Evolutionary conservation across 2,329 filamentous ascomycete genomes (phyloP).

Genomic region (Dothideomycetes sp.): DNA sequence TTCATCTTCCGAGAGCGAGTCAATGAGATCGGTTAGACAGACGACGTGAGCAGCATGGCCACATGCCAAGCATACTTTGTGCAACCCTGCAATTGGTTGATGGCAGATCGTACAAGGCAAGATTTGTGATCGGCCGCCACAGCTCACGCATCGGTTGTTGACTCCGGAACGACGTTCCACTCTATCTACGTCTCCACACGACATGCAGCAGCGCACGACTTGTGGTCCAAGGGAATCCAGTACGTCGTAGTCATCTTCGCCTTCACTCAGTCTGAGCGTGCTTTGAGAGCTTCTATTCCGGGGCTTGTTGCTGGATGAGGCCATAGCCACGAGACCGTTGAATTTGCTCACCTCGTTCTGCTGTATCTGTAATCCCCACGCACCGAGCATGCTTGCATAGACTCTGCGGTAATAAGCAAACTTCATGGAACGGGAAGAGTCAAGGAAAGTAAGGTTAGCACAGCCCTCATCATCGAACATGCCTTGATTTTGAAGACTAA

Average conservation of each 20-base stretch:
- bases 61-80: slow-evolving; percentile 16
- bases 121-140: slow-evolving; percentile 1
- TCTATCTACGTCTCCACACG: slow-evolving; percentile 8
- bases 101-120: slow-evolving; percentile 15
- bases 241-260: background rate
- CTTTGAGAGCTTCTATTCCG: slow-evolving; percentile 11
- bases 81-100: slow-evolving; percentile 14
- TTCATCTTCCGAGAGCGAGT: slow-evolving; percentile 5
- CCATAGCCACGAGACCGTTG: slow-evolving; percentile 31
- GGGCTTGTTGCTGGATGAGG: slow-evolving; percentile 21
- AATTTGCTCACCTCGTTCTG: slow-evolving; percentile 52
- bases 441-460: slow-evolving; percentile 40
- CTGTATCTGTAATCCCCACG: slow-evolving; percentile 48
- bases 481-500: slow-evolving; percentile 48
- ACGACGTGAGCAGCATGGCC: slow-evolving; percentile 15
- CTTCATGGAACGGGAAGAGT: slow-evolving; percentile 38
- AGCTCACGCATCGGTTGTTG: slow-evolving; percentile 10
- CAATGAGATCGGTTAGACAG: slow-evolving; percentile 13
- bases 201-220: slow-evolving; percentile 13
- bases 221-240: background rate
- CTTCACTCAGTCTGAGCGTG: slow-evolving; percentile 12
- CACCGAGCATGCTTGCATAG: slow-evolving; percentile 51
- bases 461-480: slow-evolving; percentile 46
- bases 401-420: slow-evolving; percentile 45
- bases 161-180: background rate